Percentiles rank a stretch among this genome's conserved stretches.
phyloP scores from a whole-genome alignment of 106 monocot species.

The Vanilla planifolia region DNA sequence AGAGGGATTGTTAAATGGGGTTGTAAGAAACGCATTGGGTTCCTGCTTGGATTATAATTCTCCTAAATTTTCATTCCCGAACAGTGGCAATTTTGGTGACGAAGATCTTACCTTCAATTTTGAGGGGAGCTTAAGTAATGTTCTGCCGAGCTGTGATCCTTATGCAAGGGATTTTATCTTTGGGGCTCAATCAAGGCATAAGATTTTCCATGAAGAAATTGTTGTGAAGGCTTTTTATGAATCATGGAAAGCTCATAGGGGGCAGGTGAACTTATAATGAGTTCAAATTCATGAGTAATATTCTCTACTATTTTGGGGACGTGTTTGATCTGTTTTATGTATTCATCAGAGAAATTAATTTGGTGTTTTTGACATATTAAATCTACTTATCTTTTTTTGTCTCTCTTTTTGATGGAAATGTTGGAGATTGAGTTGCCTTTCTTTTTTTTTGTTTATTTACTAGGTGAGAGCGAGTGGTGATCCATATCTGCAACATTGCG shows the following conservation, averaged over 20 bases:
- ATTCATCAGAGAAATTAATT: no score
- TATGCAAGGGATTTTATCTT: constrained; percentile 35
- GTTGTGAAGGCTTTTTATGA: constrained; percentile 69
- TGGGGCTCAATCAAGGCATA: constrained; percentile 54
- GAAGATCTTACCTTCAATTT: constrained; percentile 28
- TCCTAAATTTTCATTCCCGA: constrained; percentile 15
- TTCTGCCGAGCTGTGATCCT: constrained; percentile 13
- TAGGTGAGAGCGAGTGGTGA: constrained; percentile 74
- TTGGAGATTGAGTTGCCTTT: constrained; percentile 1
- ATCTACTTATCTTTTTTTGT: neutral
- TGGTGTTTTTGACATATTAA: no score
- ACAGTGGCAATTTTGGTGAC: constrained; percentile 4
- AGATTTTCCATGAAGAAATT: constrained; percentile 60
- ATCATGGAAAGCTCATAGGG: constrained; percentile 77
- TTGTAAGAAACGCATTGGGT: constrained; percentile 45
- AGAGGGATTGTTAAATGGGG: constrained; percentile 30
- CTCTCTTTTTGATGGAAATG: neutral
- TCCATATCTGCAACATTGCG: constrained; percentile 87
- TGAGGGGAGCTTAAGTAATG: constrained; percentile 16
- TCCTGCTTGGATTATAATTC: constrained; percentile 59
- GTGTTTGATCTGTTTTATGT: no score
- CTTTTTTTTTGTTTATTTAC: constrained; percentile 5
- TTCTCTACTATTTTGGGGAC: no score
- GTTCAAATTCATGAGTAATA: no score
- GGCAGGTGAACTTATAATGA: constrained; percentile 42